Evolutionary conservation across 192 early-diverging fungal species (phyloP), one percentile per base, ranked within the genome.

Genomic region (Podila epigama): DNA sequence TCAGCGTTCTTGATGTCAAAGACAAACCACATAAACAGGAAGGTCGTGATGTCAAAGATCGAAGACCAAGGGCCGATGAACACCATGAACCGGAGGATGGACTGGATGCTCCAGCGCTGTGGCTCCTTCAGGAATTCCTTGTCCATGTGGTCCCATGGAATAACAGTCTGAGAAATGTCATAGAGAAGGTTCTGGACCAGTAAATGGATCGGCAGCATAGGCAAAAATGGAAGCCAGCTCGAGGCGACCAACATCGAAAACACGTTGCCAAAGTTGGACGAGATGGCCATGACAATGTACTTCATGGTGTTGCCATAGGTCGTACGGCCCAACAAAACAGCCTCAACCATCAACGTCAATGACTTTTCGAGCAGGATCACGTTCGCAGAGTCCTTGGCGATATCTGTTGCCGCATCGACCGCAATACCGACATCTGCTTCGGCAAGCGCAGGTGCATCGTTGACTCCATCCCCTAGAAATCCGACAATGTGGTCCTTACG

Each of bases 241-340:
- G 83, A 75, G 22, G 86, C 84, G 7, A 82, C 55, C 12, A 87
- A 58, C 39, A 85, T 59, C 25, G 84, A 86, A 41, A 86, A 87
- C 28, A 84, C 82, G 32, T 86, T 87, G 13, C 84, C 84, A 54
- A 87, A 85, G 56, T 87, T 87, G 60, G 81, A 80, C 13, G 86
- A 86, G 39, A 70, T 69, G n/a, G 84, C 82, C 84, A 86, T 84
- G 53, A 82, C 70, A 61, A 87, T 84, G 50, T 73, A 80, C 58
- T 87, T 87, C 81, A 85, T 82, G 7, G 84, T 85, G 64, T 86
- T 87, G 10, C 80, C 86, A 44, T 80, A 75, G 22, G 84, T 85
- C 11, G 68, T 79, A 10, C 86, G 75, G 27, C 86, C 84, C 36
- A 72, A 58, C 9, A 80, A 22, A 9, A 86, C 79, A 31, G 81